Percentiles rank a stretch among this genome's conserved stretches.
Conservation (phyloP, 164 flowering plant genomes). For the Berberis thunbergii region DNA sequence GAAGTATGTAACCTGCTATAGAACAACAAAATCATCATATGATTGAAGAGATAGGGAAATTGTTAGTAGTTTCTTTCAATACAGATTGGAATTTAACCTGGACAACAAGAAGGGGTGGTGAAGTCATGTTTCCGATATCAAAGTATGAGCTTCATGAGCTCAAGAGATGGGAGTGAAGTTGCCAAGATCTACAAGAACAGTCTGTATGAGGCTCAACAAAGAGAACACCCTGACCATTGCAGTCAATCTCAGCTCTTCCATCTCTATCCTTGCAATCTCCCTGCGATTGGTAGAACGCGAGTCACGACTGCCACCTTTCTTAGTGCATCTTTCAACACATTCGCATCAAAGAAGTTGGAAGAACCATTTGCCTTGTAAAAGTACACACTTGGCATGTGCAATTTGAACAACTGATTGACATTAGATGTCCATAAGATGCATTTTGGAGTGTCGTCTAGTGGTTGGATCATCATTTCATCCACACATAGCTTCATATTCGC, state of each 20-base stretch:
- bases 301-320: neutral
- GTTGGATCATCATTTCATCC: neutral
- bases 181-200: neutral
- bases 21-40: no score
- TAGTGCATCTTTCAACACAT: neutral
- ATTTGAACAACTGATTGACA: neutral
- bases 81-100: no score
- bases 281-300: neutral
- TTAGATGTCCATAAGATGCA: neutral
- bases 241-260: neutral
- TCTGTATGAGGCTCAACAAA: neutral
- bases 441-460: neutral
- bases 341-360: neutral
- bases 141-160: neutral
- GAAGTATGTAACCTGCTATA: neutral
- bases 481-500: neutral
- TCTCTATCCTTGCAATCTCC: neutral
- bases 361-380: neutral
- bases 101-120: no score
- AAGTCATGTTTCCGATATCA: no score
- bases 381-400: conserved; percentile 1
- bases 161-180: neutral
- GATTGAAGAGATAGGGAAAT: no score
- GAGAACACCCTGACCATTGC: neutral
- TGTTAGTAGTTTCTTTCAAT: no score